phyloP scores from a whole-genome alignment of 2,329 filamentous ascomycete species.

The Calonectria fujianensis region DNA sequence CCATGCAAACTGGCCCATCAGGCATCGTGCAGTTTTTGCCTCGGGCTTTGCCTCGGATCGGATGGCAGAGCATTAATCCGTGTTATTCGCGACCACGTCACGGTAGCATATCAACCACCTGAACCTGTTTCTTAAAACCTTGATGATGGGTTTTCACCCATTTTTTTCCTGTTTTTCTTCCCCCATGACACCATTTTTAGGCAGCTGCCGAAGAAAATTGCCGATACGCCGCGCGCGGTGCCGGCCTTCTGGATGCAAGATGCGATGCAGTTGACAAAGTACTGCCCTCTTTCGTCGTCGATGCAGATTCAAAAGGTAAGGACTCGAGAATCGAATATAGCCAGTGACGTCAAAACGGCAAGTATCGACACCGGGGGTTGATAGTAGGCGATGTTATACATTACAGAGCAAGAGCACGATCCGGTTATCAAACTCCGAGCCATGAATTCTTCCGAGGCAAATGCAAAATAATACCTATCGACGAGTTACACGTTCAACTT shows the following conservation, averaged over 20 bases:
- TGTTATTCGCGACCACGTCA: conserved; percentile 8
- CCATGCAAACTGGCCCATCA: background rate
- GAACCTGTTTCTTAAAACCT: conserved; percentile 28
- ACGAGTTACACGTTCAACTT: conserved; percentile 1
- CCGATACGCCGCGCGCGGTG: background rate
- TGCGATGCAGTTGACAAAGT: background rate
- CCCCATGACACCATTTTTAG: conserved; percentile 16
- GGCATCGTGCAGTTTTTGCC: background rate
- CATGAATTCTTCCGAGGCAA: background rate
- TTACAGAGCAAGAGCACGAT: no score
- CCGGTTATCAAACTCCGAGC: conserved; percentile 19
- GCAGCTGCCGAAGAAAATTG: conserved; percentile 3
- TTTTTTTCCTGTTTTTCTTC: background rate
- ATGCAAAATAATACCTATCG: background rate
- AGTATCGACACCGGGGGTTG: background rate
- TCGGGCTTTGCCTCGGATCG: background rate
- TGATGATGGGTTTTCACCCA: background rate
- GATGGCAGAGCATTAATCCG: conserved; percentile 25
- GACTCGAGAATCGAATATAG: conserved; percentile 14
- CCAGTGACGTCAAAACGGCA: conserved; percentile 8
- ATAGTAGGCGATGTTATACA: background rate
- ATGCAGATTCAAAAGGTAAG: background rate
- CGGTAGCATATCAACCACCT: conserved; percentile 3
- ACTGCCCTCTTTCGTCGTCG: background rate
- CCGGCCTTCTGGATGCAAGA: conserved; percentile 16